phyloP scores from a whole-genome alignment of 2,329 filamentous ascomycete species.

The Ophiosphaerella herpotricha region DNA sequence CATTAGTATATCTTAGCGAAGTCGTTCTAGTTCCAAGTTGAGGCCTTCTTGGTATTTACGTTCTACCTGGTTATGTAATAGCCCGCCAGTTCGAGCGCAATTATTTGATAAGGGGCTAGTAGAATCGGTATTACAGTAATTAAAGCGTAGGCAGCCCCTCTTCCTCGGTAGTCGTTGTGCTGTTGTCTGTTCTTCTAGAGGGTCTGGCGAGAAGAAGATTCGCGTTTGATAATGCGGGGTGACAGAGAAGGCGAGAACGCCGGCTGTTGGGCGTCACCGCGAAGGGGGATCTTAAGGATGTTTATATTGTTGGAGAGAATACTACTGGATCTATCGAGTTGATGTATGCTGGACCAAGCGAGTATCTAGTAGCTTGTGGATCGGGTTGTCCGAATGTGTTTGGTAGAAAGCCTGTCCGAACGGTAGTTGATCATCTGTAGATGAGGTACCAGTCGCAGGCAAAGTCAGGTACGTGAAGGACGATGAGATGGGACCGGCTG shows the following conservation, averaged over 20 bases:
- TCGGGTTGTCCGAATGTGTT: slow-evolving; percentile 26
- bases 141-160: slow-evolving; percentile 38
- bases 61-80: slow-evolving; percentile 45
- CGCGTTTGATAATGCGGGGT: slow-evolving; percentile 35
- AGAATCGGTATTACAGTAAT: slow-evolving; percentile 21
- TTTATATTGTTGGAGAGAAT: slow-evolving; percentile 20
- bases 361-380: slow-evolving; percentile 20
- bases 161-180: slow-evolving; percentile 35
- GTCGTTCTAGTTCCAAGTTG: slow-evolving; percentile 36
- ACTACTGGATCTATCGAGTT: slow-evolving; percentile 19
- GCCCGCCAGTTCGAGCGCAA: slow-evolving; percentile 22
- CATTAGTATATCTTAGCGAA: slow-evolving; percentile 33
- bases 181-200: slow-evolving; percentile 22
- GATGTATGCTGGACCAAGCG: slow-evolving; percentile 21
- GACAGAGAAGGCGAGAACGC: slow-evolving; percentile 30
- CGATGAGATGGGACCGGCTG: too few relatives aligned
- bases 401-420: slow-evolving; percentile 22
- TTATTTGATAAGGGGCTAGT: slow-evolving; percentile 20
- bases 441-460: slow-evolving; percentile 16
- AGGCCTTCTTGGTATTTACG: slow-evolving; percentile 38
- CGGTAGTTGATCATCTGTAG: slow-evolving; percentile 12
- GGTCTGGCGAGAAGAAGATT: slow-evolving; percentile 26
- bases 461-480: slow-evolving; percentile 20
- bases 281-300: slow-evolving; percentile 36
- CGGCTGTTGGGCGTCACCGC: slow-evolving; percentile 33